Percentiles rank a stretch among this genome's conserved stretches.
These are phyloP conservation scores for Mitragyna speciosa DNA, from an alignment of 257 asterid genomes.

Conservation along the genomic window DNA sequence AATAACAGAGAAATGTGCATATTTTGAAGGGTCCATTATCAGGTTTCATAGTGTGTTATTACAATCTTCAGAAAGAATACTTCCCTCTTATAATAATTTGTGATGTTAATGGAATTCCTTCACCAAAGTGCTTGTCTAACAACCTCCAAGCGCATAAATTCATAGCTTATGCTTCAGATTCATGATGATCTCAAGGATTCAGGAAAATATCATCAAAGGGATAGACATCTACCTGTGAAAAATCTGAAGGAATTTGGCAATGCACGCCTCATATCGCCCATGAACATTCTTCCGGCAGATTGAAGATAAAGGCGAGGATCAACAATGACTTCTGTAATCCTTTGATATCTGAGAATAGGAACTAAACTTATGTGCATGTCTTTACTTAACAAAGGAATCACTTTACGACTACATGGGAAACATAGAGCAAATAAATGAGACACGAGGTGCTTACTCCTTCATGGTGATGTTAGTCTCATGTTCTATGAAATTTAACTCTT, in stretches of 20 bases:
- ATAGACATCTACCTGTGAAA: conserved; percentile 17
- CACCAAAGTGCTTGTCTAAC: not conserved
- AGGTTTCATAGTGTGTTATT: not conserved
- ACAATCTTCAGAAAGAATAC: not conserved
- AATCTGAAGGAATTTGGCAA: conserved; percentile 35
- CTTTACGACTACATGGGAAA: not conserved
- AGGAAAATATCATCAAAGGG: not conserved
- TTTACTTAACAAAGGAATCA: conserved; percentile 5
- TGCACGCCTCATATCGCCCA: conserved; percentile 28
- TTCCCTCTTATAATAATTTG: not conserved
- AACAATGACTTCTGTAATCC: conserved; percentile 33
- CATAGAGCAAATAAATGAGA: not conserved
- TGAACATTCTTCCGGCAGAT: conserved; percentile 44
- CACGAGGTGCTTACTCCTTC: conserved; percentile 30
- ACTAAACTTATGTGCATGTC: conserved; percentile 11
- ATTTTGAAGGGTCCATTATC: not conserved
- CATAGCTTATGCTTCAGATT: not conserved
- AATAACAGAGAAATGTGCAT: not conserved
- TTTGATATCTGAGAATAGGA: conserved; percentile 26
- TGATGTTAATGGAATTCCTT: not conserved
- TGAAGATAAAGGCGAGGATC: conserved; percentile 48
- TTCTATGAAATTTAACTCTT: conserved; percentile 37
- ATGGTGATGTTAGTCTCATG: conserved; percentile 23
- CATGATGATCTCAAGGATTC: not conserved
- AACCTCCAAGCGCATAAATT: not conserved